Evolutionary conservation across 805 yeast genomes (phyloP).

Genomic region (Candida orba): DNA sequence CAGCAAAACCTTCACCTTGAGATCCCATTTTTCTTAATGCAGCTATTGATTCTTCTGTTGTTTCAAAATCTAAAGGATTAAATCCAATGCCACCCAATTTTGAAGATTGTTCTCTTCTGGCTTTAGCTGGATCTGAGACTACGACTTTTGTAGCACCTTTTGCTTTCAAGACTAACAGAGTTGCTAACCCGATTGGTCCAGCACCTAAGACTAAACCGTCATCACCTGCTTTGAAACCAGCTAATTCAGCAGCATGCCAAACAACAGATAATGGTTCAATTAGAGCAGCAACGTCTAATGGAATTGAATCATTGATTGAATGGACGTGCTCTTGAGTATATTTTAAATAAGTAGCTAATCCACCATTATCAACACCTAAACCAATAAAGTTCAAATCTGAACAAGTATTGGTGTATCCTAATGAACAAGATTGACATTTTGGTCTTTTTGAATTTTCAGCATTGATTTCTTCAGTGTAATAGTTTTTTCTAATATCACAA

Average conservation of each 20-base stretch:
- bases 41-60: slow-evolving; percentile 23
- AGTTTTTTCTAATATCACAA: slow-evolving; percentile 31
- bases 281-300: slow-evolving; percentile 48
- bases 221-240: slow-evolving; percentile 37
- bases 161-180: slow-evolving; percentile 47
- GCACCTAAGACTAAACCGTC: slow-evolving; percentile 49
- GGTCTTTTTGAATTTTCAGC: slow-evolving; percentile 15
- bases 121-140: slow-evolving; percentile 52
- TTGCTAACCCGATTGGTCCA: slow-evolving; percentile 58
- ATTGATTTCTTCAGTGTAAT: slow-evolving; percentile 15
- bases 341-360: slow-evolving; percentile 37
- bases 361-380: slow-evolving; percentile 44
- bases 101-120: slow-evolving; percentile 55
- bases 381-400: slow-evolving; percentile 38
- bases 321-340: slow-evolving; percentile 33
- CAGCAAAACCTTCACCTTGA: slow-evolving; percentile 39
- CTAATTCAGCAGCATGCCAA: slow-evolving; percentile 49
- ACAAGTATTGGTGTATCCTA: slow-evolving; percentile 41
- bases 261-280: slow-evolving; percentile 52
- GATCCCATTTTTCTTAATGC: slow-evolving; percentile 31
- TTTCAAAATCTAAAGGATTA: slow-evolving; percentile 31
- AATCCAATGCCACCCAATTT: slow-evolving; percentile 38
- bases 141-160: slow-evolving; percentile 42
- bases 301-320: slow-evolving; percentile 32
- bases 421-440: slow-evolving; percentile 37